Base-by-base conservation (phyloP, 148 eudicot genomes). In the Gaultheria prostrata region DNA sequence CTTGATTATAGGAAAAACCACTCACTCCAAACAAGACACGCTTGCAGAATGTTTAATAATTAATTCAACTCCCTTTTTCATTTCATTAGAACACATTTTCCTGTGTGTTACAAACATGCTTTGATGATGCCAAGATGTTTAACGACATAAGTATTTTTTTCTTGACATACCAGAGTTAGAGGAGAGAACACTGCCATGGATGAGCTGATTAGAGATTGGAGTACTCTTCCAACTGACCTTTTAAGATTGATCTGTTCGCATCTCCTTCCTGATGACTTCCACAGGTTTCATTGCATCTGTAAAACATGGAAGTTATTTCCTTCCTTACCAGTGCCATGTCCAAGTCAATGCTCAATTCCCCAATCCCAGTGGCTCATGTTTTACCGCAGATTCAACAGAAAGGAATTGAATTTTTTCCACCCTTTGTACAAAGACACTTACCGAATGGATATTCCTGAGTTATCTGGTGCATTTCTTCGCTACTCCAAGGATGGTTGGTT, bases 331-430 rank as follows among this genome's bases (percentile, higher is more conserved):
- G 63, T 56, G 63, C 63, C 63, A 56, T 20, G 63, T 56, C 63
- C 63, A 18, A 56, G n/a, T 67, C 30, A 26, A 9, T 24, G 72
- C 33, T 35, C 72, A 26, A 67, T 67, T 30, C 15, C 72, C 72
- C 72, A 28, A 67, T 67, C 72, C 10, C 35, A 67, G 13, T 67
- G 72, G 72, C 72, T 67, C 72, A 67, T 67, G 72, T 6, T 67
- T 67, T 67, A 24, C 72, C 35, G 5, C 1, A 30, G 72, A 67
- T 26, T 0, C 0, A 18, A 3, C 18, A 67, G 26, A 26, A 26
- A 26, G 72, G 32, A 24, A 9, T 12, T 67, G 72, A 67, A 28
- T 67, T 67, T 67, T 67, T 26, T 10, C 72, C 30, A 67, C 72
- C 72, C 72, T 1, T 26, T 26, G 17, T 67, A 28, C 0, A 30